Percentiles rank a stretch among this genome's conserved stretches.
These are phyloP conservation scores for Apiotrichum gamsii DNA, from an alignment of 1,284 basidiomycete species.

Conservation along the genomic window DNA sequence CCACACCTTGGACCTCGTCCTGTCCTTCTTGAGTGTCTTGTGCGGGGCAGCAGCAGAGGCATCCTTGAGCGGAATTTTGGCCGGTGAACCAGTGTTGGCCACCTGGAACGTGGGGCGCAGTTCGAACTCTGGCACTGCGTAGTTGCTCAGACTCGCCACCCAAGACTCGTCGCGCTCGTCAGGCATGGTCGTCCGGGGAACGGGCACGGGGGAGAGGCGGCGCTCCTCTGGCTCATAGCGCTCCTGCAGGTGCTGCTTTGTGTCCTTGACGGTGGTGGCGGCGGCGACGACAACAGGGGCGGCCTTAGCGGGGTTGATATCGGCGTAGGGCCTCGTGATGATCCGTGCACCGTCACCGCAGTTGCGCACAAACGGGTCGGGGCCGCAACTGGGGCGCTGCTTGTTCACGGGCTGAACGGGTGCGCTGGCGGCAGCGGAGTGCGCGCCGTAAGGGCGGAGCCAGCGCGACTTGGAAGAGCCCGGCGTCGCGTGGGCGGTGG, in stretches of 20 bases:
- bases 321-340: slow-evolving; percentile 19
- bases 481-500: neutral
- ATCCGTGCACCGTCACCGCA: slow-evolving; percentile 24
- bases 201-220: too few relatives aligned
- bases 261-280: slow-evolving; percentile 18
- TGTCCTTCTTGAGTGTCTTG: slow-evolving; percentile 23
- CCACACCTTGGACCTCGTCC: slow-evolving; percentile 38
- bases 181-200: neutral
- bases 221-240: too few relatives aligned
- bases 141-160: neutral
- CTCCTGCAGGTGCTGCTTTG: too few relatives aligned
- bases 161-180: slow-evolving; percentile 5
- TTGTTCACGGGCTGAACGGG: slow-evolving; percentile 9
- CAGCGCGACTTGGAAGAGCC: slow-evolving; percentile 2
- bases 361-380: slow-evolving; percentile 32
- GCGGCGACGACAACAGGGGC: too few relatives aligned
- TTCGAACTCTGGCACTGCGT: neutral
- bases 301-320: slow-evolving; percentile 5
- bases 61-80: neutral
- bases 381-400: slow-evolving; percentile 32
- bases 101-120: neutral
- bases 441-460: slow-evolving; percentile 5
- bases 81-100: too few relatives aligned
- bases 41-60: slow-evolving; percentile 1
- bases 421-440: neutral